phyloP scores from a whole-genome alignment of 805 yeast species.

The Citeromyces nyonsensis region DNA sequence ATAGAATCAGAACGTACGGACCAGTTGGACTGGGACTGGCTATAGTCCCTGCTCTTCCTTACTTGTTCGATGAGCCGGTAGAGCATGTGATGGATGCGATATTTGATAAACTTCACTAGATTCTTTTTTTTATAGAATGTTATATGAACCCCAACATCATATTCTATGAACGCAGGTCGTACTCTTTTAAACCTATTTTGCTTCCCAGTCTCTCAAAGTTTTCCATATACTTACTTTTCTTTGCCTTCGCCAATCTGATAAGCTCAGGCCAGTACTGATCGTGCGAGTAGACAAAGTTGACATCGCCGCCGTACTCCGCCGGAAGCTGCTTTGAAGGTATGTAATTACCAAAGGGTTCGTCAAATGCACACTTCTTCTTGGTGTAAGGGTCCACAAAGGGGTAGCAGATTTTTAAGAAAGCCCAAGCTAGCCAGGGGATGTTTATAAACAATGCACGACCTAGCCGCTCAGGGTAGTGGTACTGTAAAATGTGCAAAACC shows the following conservation, averaged over 20 bases:
- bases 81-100: constrained; percentile 50
- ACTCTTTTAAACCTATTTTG: constrained; percentile 56
- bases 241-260: constrained; percentile 34
- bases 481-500: constrained; percentile 73
- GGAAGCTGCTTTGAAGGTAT: constrained; percentile 66
- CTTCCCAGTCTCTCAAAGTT: constrained; percentile 55
- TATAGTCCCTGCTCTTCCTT: constrained; percentile 66
- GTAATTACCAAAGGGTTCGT: constrained; percentile 64
- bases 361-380: constrained; percentile 71
- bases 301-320: constrained; percentile 57
- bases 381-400: constrained; percentile 89
- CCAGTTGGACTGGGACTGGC: constrained; percentile 72
- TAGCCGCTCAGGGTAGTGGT: constrained; percentile 83
- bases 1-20: constrained; percentile 41
- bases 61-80: constrained; percentile 70
- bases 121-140: background rate
- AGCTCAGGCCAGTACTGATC: constrained; percentile 59
- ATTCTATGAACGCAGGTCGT: constrained; percentile 34
- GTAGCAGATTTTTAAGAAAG: constrained; percentile 72
- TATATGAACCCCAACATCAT: background rate
- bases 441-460: constrained; percentile 77
- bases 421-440: constrained; percentile 81
- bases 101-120: constrained; percentile 23
- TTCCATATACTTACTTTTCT: constrained; percentile 35
- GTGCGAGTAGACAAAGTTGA: constrained; percentile 65